A percentile compares a stretch with the other conserved stretches of the same genome.
Evolutionary conservation across 139 green algal genomes (phyloP).

Genomic region (Protoeuglena noctilucae): DNA sequence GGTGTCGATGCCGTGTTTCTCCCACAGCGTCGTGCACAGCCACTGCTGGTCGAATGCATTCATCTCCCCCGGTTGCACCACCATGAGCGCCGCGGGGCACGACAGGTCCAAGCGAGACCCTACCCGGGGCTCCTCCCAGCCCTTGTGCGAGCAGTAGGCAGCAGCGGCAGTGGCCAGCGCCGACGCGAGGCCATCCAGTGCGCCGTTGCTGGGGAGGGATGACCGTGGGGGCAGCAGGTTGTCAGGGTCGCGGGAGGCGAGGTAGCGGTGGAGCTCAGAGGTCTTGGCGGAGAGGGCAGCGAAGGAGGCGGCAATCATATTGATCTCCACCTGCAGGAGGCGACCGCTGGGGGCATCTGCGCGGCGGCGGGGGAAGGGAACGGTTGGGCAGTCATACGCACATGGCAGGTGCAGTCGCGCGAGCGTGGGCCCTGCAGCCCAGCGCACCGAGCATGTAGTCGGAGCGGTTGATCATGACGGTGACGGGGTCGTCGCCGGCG

Average conservation of each 20-base stretch:
- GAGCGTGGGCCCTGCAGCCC: too few relatives aligned
- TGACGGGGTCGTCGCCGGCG: constrained; percentile 4
- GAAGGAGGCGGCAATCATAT: constrained; percentile 94
- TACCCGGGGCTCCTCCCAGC: constrained; percentile 2
- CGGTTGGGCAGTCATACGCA: too few relatives aligned
- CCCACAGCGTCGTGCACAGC: constrained; percentile 63
- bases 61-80: constrained; percentile 79
- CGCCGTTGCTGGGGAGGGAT: constrained; percentile 38
- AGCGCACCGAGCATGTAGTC: constrained; percentile 99
- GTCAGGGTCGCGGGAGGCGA: constrained; percentile 8
- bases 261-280: constrained; percentile 45
- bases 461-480: constrained; percentile 60
- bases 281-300: constrained; percentile 53
- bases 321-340: constrained; percentile 79
- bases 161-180: constrained; percentile 34
- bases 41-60: constrained; percentile 91
- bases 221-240: background rate
- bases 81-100: constrained; percentile 54
- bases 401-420: too few relatives aligned
- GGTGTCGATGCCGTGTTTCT: constrained; percentile 44
- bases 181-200: constrained; percentile 30
- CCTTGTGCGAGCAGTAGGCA: background rate
- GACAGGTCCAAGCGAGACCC: background rate
- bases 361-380: too few relatives aligned
- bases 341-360: constrained; percentile 4